phyloP scores from a whole-genome alignment of 1,139 yeast species.

The Lodderomyces oxycetoniae region DNA sequence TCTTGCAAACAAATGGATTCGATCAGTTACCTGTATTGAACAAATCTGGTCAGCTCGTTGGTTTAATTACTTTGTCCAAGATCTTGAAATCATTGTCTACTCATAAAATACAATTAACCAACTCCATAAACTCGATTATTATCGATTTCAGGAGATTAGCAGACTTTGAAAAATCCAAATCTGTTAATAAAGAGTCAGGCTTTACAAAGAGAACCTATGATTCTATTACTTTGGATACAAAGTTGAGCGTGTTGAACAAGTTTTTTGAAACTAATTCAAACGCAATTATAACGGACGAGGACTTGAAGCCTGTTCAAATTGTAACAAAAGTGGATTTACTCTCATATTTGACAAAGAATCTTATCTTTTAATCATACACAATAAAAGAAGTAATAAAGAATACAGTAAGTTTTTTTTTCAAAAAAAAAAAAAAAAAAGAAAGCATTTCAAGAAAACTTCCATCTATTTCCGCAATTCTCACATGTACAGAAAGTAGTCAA shows the following conservation, averaged over 20 bases:
- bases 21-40: constrained; percentile 82
- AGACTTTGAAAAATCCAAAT: constrained; percentile 64
- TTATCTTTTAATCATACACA: constrained; percentile 7
- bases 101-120: constrained; percentile 55
- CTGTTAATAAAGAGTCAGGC: constrained; percentile 55
- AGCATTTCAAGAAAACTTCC: constrained; percentile 66
- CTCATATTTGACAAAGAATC: constrained; percentile 51
- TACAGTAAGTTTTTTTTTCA: background rate
- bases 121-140: constrained; percentile 59
- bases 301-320: constrained; percentile 71
- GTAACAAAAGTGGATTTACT: constrained; percentile 86
- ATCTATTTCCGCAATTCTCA: constrained; percentile 94
- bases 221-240: constrained; percentile 65
- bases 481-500: constrained; percentile 96
- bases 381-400: background rate
- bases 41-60: constrained; percentile 58
- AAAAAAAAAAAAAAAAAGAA: too few relatives aligned
- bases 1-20: constrained; percentile 72
- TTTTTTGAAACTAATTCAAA: constrained; percentile 86
- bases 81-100: constrained; percentile 65
- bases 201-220: constrained; percentile 64
- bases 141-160: constrained; percentile 72
- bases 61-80: constrained; percentile 74
- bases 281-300: constrained; percentile 74
- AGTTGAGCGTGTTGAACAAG: constrained; percentile 63